Evolutionary conservation across 176 grass and related monocot genomes (phyloP).

Genomic region (Oryza brachyantha): DNA sequence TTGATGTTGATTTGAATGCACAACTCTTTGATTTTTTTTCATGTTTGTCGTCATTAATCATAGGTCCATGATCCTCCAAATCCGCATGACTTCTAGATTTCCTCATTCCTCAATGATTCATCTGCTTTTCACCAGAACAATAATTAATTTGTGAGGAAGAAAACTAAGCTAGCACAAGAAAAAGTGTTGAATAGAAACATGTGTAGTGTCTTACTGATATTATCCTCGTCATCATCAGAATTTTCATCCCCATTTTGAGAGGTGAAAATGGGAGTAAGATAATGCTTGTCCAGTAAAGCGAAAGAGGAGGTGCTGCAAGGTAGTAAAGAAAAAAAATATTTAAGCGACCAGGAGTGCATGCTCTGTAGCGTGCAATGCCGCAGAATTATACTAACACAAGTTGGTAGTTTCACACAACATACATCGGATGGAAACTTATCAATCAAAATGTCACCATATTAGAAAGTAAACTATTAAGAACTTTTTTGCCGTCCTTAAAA

Average conservation of each 20-base stretch:
- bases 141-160: neutral
- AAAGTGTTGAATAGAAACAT: neutral
- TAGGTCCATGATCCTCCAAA: slow-evolving; percentile 2
- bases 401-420: neutral
- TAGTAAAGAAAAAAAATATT: neutral
- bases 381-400: neutral
- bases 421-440: neutral
- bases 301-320: slow-evolving; percentile 77
- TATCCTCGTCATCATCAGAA: slow-evolving; percentile 33
- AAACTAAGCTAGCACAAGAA: neutral
- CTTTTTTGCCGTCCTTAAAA: no score
- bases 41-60: neutral
- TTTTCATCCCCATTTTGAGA: slow-evolving; percentile 40
- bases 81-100: slow-evolving; percentile 13
- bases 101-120: slow-evolving; percentile 16
- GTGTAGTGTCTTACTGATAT: slow-evolving; percentile 40
- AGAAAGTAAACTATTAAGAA: slow-evolving; percentile 5
- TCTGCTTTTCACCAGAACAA: slow-evolving; percentile 6
- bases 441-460: neutral
- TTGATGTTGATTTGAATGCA: neutral
- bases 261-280: slow-evolving; percentile 88
- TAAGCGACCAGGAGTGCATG: neutral
- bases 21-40: neutral
- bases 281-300: slow-evolving; percentile 73
- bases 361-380: neutral